Evolutionary conservation across 1,284 basidiomycete genomes (phyloP).

Genomic region (Heterobasidion annosum): DNA sequence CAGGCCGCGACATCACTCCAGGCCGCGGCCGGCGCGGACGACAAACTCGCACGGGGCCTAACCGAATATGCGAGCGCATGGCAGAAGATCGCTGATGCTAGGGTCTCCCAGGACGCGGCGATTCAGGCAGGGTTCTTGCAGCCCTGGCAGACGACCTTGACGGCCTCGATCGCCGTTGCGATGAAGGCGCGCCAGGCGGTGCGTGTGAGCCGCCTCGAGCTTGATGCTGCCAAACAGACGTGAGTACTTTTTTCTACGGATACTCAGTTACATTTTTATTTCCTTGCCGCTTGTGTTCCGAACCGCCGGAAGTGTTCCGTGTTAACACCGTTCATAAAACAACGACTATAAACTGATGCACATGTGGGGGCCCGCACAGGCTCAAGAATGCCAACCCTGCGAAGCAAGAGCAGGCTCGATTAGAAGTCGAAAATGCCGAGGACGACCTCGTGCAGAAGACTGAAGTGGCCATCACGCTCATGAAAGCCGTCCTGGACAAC

Average conservation of each 20-base stretch:
- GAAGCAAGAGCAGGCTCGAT: conserved; percentile 81
- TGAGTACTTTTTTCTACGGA: conserved; percentile 18
- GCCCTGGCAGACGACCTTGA: conserved; percentile 88
- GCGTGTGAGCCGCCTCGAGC: conserved; percentile 62
- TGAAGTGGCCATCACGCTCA: conserved; percentile 94
- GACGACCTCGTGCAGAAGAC: conserved; percentile 96
- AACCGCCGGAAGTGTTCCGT: background rate
- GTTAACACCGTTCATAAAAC: background rate
- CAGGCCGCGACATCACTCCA: conserved; percentile 42
- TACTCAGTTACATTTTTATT: background rate
- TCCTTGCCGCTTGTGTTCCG: background rate
- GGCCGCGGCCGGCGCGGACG: conserved; percentile 28
- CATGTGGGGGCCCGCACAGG: conserved; percentile 25
- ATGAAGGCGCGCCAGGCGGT: conserved; percentile 90
- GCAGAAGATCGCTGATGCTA: conserved; percentile 83
- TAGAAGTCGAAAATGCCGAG: conserved; percentile 92
- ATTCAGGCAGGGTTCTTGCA: conserved; percentile 74
- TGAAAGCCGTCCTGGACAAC: conserved; percentile 97
- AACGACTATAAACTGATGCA: background rate
- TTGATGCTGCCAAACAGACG: conserved; percentile 54
- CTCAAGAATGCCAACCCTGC: conserved; percentile 69
- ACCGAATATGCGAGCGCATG: conserved; percentile 75
- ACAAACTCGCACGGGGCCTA: conserved; percentile 72
- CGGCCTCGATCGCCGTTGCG: conserved; percentile 75
- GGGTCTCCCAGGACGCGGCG: conserved; percentile 74